These are phyloP conservation scores for Jaltomata sinuosa DNA, from an alignment of 257 asterid genomes.

Conservation along the genomic window DNA sequence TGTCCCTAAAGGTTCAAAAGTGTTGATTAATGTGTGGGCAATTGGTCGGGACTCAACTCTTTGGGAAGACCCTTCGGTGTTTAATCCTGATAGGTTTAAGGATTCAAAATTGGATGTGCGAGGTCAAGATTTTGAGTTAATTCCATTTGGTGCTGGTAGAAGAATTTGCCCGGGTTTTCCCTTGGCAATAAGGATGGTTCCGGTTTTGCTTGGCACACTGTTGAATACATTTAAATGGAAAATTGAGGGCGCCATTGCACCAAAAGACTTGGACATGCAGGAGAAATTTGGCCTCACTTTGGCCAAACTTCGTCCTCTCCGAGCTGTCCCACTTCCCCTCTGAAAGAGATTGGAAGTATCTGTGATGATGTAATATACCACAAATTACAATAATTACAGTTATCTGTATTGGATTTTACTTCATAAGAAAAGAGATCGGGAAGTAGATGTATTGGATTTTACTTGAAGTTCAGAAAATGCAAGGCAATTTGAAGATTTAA, in stretches of 20 bases:
- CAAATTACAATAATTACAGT: too few relatives aligned
- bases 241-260: neutral
- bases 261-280: neutral
- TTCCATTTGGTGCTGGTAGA: slow-evolving; percentile 10
- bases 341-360: too few relatives aligned
- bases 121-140: slow-evolving; percentile 5
- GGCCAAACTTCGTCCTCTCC: neutral
- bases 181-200: slow-evolving; percentile 2
- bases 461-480: too few relatives aligned
- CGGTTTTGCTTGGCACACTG: neutral
- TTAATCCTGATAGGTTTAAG: slow-evolving; percentile 2
- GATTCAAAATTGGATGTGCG: neutral
- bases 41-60: neutral
- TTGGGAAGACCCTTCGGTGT: neutral
- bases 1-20: neutral
- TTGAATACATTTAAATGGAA: slow-evolving; percentile 3
- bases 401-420: too few relatives aligned
- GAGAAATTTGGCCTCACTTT: slow-evolving; percentile 7
- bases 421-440: too few relatives aligned
- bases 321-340: neutral
- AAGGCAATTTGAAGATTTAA: too few relatives aligned
- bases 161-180: slow-evolving; percentile 9
- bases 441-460: too few relatives aligned
- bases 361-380: too few relatives aligned
- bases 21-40: neutral